Conservation (phyloP, 2,329 filamentous ascomycete genomes). For the Curvularia sp. region DNA sequence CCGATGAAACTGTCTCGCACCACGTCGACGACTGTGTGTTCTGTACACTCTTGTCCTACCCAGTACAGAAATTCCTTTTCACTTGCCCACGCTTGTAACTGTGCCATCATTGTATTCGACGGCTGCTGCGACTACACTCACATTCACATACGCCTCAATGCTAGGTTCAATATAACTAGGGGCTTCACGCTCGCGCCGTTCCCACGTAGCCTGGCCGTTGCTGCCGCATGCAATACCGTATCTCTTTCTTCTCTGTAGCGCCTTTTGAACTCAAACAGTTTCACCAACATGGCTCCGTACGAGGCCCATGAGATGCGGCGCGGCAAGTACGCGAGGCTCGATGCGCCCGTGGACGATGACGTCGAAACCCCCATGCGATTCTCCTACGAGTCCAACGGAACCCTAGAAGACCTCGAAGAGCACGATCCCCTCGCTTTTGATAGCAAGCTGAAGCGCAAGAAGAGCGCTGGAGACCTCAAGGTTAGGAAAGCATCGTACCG, state of each 20-base stretch:
- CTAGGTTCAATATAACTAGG: conserved; percentile 17
- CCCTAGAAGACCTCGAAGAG: conserved; percentile 54
- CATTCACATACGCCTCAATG: conserved; percentile 12
- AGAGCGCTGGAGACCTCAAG: conserved; percentile 45
- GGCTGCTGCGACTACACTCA: background rate
- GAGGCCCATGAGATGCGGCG: conserved; percentile 46
- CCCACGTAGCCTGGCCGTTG: conserved; percentile 13
- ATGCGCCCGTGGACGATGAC: conserved; percentile 44
- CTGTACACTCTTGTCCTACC: conserved; percentile 1
- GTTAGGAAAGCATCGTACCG: conserved; percentile 43
- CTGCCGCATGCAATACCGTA: background rate
- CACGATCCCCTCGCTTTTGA: conserved; percentile 56
- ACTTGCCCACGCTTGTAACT: background rate
- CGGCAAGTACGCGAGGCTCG: conserved; percentile 49
- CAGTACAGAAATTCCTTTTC: background rate
- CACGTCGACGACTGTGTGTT: conserved; percentile 23
- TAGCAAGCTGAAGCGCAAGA: conserved; percentile 52
- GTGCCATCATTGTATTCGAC: background rate
- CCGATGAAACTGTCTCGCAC: conserved; percentile 17
- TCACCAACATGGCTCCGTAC: conserved; percentile 34
- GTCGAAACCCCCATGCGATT: conserved; percentile 44
- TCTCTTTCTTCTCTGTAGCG: background rate
- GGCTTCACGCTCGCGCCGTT: conserved; percentile 23
- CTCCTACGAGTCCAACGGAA: conserved; percentile 48
- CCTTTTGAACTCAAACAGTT: background rate